Evolutionary conservation across 1,139 yeast species (phyloP).

Genomic region (Zygosaccharomyces pseudobailii): DNA sequence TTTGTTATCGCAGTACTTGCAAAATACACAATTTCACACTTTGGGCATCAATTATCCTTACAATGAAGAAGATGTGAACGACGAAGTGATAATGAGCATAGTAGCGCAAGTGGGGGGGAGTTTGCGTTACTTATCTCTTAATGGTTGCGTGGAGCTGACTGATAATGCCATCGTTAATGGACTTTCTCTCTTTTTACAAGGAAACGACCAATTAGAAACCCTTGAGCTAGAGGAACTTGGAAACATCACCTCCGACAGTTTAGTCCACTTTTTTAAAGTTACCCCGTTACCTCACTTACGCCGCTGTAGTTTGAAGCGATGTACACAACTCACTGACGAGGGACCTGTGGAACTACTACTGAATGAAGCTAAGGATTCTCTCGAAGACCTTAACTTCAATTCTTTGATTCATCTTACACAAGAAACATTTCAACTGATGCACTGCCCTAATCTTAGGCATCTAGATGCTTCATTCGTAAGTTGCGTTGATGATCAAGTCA

Average conservation of each 20-base stretch:
- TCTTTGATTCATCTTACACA: slow-evolving; percentile 59
- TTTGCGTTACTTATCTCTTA: slow-evolving; percentile 53
- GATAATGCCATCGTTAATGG: slow-evolving; percentile 60
- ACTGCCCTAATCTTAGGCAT: slow-evolving; percentile 55
- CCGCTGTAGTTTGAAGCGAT: slow-evolving; percentile 59
- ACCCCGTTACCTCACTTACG: slow-evolving; percentile 52
- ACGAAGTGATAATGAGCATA: slow-evolving; percentile 62
- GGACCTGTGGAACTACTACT: slow-evolving; percentile 55
- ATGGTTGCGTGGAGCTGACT: slow-evolving; percentile 69
- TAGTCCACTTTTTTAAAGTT: slow-evolving; percentile 49
- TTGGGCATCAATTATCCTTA: slow-evolving; percentile 69
- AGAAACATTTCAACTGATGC: slow-evolving; percentile 44
- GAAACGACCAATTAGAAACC: slow-evolving; percentile 16
- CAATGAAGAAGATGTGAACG: slow-evolving; percentile 62
- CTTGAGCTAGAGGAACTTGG: slow-evolving; percentile 41
- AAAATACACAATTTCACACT: slow-evolving; percentile 41
- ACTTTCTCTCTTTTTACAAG: slow-evolving; percentile 42
- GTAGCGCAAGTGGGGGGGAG: slow-evolving; percentile 60
- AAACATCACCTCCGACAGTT: slow-evolving; percentile 61
- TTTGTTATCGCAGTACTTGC: slow-evolving; percentile 58
- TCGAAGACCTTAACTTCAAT: slow-evolving; percentile 67
- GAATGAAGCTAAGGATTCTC: slow-evolving; percentile 56
- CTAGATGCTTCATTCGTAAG: slow-evolving; percentile 76
- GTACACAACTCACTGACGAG: slow-evolving; percentile 57
- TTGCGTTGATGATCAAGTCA: slow-evolving; percentile 59